phyloP scores from a whole-genome alignment of 2,329 filamentous ascomycete species.

The Thermothelomyces thermophilus region DNA sequence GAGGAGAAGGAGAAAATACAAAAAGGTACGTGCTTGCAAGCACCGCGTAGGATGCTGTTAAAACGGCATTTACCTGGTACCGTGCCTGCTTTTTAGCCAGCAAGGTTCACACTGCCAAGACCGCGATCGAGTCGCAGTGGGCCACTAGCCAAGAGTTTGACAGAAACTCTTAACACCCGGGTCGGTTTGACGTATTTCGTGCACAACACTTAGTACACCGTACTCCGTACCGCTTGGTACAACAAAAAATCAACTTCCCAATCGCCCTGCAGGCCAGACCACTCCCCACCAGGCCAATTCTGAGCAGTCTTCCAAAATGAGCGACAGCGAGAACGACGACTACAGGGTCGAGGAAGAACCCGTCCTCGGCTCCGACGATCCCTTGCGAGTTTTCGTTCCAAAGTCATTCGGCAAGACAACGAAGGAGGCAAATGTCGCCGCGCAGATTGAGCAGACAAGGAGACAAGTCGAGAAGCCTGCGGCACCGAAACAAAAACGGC shows the following conservation, averaged over 20 bases:
- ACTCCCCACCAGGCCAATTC: background rate
- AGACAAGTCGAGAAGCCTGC: constrained; percentile 43
- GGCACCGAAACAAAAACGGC: constrained; percentile 28
- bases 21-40: no score
- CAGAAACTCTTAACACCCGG: no score
- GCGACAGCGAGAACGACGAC: constrained; percentile 47
- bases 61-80: no score
- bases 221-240: no score
- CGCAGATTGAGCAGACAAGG: constrained; percentile 74
- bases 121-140: background rate
- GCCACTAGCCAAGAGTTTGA: background rate
- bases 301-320: constrained; percentile 38
- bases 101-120: constrained; percentile 10
- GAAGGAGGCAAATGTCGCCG: constrained; percentile 64
- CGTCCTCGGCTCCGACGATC: constrained; percentile 55
- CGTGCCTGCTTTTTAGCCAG: background rate
- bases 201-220: no score
- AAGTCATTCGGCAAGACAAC: constrained; percentile 78
- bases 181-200: no score
- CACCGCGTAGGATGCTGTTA: no score
- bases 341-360: constrained; percentile 51
- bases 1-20: no score
- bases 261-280: background rate
- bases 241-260: no score
- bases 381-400: constrained; percentile 71